These are phyloP conservation scores for Quercus wislizeni DNA, from an alignment of 306 rosid species.

Conservation along the genomic window DNA sequence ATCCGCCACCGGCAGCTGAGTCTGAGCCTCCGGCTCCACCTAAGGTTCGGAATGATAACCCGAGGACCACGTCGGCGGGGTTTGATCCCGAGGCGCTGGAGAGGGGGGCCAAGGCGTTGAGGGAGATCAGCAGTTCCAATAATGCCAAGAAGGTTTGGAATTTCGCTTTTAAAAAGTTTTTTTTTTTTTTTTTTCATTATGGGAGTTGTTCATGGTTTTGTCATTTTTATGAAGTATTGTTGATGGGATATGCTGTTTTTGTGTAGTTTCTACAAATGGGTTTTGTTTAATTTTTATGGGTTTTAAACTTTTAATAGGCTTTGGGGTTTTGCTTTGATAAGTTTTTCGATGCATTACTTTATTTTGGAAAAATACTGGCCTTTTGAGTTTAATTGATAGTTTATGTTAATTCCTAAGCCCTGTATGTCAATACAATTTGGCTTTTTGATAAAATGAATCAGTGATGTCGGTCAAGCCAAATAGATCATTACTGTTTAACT, in stretches of 20 bases:
- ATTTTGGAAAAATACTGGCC: neutral
- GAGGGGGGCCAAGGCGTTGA: constrained; percentile 65
- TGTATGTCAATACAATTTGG: neutral
- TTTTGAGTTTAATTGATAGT: neutral
- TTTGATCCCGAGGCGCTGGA: constrained; percentile 88
- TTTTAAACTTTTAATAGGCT: neutral
- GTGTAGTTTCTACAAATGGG: neutral
- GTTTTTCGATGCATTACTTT: neutral
- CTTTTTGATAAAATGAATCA: neutral
- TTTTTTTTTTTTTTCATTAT: neutral
- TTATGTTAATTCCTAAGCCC: neutral
- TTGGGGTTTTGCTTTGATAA: neutral
- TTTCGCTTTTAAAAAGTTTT: neutral
- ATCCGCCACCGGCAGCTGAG: constrained; percentile 10
- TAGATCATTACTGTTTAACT: neutral
- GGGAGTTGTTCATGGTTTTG: neutral
- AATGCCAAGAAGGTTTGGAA: constrained; percentile 65
- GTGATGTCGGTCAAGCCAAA: neutral
- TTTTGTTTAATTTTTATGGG: neutral
- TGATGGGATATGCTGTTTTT: neutral
- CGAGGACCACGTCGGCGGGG: constrained; percentile 79
- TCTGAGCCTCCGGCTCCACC: constrained; percentile 34
- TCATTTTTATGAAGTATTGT: neutral
- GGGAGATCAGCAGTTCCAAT: constrained; percentile 43
- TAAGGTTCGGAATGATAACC: constrained; percentile 70